Evolutionary conservation across 139 green algal species (phyloP), one percentile per base, ranked within the genome.

Genomic region (Klebsormidium nitens): DNA sequence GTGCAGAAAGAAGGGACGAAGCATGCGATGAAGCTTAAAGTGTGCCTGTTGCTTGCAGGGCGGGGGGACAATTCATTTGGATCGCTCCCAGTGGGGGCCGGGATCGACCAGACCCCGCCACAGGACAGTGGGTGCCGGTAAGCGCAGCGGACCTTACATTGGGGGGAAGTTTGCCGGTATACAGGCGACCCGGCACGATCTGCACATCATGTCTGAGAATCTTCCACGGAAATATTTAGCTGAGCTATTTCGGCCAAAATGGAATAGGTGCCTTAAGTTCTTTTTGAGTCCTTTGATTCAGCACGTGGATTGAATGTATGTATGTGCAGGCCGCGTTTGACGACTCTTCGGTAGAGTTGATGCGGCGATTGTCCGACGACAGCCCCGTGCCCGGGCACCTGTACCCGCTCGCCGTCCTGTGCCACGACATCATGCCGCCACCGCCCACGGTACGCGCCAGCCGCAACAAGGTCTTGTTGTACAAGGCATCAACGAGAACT

Each of bases 361-460:
- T 98, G 91, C 80, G 85, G 32, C 88, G 86, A 31, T 78, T 95
- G 55, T 42, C 60, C n/a, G 79, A 79, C 52, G 87, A 85, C 66
- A 60, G 37, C 29, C 38, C 34, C 75, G 76, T 80, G 55, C 76
- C 83, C 1, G 87, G 83, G 1, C 92, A 96, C 83, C 52, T 97
- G 17, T 91, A 91, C 71, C 91, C 94, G 39, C 88, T 98, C 76
- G 85, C 94, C 65, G 96, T 99, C 91, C 88, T 84, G 65, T 87
- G 69, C 11, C 89, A 84, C 58, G 83, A 84, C 42, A 84, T 99
- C 61, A 99, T 99, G 94, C 94, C 94, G 0, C 93, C 93, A 4
- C 72, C 72, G 2, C 72, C 23, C 48, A 73, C 19, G 5, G 71
- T 78, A 39, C 58, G 68, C n/a, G 38, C 6, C 32, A 50, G 32